phyloP scores from a whole-genome alignment of 306 rosid genomes.

The Oemleria cerasiformis region DNA sequence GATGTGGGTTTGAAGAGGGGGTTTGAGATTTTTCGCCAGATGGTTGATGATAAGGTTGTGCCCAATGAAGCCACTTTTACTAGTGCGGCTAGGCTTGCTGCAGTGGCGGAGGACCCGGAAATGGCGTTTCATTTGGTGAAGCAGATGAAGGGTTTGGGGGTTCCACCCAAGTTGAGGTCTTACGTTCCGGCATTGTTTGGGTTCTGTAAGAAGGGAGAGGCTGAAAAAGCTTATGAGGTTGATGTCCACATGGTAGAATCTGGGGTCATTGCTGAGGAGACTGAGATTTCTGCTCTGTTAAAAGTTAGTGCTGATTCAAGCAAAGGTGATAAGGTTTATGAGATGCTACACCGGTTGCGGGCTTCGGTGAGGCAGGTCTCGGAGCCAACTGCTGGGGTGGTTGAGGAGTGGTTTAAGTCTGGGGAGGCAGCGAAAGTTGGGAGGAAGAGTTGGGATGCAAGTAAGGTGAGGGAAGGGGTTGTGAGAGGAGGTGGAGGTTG shows the following conservation, averaged over 20 bases:
- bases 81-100: slow-evolving; percentile 74
- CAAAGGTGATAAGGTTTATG: slow-evolving; percentile 66
- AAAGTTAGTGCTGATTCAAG: slow-evolving; percentile 42
- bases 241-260: slow-evolving; percentile 69
- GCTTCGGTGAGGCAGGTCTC: slow-evolving; percentile 70
- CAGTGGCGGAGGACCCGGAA: slow-evolving; percentile 65
- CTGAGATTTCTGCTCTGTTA: slow-evolving; percentile 69
- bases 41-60: slow-evolving; percentile 50
- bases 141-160: slow-evolving; percentile 58
- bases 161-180: slow-evolving; percentile 70
- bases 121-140: slow-evolving; percentile 80
- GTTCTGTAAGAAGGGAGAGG: slow-evolving; percentile 67
- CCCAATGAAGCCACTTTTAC: slow-evolving; percentile 86
- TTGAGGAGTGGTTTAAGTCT: slow-evolving; percentile 73
- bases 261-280: slow-evolving; percentile 60
- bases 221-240: slow-evolving; percentile 68
- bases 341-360: slow-evolving; percentile 70
- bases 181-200: slow-evolving; percentile 83
- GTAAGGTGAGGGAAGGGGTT: slow-evolving; percentile 51
- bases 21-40: slow-evolving; percentile 70
- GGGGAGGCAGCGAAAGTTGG: slow-evolving; percentile 51
- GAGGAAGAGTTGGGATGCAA: slow-evolving; percentile 56
- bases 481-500: slow-evolving; percentile 87
- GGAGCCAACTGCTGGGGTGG: slow-evolving; percentile 50
- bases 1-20: slow-evolving; percentile 53